A percentile compares a stretch with the other conserved stretches of the same genome.
Evolutionary conservation across 345 rosid species (phyloP).

Genomic region (Atalantia buxifolia): DNA sequence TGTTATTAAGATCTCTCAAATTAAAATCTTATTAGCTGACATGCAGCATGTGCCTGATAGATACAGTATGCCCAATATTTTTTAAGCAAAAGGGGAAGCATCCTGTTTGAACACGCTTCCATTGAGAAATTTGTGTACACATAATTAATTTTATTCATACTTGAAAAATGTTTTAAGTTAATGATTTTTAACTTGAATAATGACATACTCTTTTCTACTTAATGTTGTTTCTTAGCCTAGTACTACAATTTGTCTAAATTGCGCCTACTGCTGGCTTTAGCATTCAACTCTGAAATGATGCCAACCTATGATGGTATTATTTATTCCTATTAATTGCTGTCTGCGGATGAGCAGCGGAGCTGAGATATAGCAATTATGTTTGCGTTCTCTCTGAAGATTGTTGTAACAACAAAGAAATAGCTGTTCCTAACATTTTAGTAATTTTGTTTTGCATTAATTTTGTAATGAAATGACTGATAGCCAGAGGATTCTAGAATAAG

Average conservation of each 20-base stretch:
- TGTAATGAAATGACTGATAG: neutral
- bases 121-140: neutral
- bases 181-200: neutral
- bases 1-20: neutral
- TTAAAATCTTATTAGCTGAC: neutral
- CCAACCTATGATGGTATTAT: too few species aligned
- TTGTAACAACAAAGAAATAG: neutral
- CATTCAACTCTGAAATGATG: too few species aligned
- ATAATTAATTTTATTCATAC: neutral
- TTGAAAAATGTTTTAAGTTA: neutral
- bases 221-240: neutral
- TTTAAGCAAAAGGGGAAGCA: neutral
- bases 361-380: neutral
- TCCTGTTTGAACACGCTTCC: neutral
- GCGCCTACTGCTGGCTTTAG: too few species aligned
- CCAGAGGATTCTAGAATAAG: neutral
- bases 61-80: too few species aligned
- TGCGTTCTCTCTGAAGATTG: neutral
- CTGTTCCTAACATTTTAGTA: neutral
- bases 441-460: neutral
- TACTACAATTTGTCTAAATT: too few species aligned
- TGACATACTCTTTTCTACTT: neutral
- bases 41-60: neutral
- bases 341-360: neutral
- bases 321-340: neutral